Evolutionary conservation across 805 yeast genomes (phyloP), one percentile per base, ranked within the genome.

Genomic region (Komagataella kurtzmanii): DNA sequence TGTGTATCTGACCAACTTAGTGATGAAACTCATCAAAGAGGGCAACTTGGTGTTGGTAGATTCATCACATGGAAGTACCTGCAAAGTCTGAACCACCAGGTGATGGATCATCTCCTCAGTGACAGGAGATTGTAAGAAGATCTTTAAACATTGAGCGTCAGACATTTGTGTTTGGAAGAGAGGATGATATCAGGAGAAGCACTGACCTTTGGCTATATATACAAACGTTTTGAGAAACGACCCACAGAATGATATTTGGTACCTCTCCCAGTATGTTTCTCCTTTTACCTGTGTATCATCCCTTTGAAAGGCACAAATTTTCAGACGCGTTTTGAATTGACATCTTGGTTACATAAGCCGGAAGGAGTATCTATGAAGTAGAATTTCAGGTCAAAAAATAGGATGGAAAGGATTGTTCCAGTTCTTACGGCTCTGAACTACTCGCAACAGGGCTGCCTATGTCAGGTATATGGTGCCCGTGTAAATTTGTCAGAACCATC

Each of bases 31-130:
- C 83, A 79, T 81, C 56, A 85, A 71, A 6, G 89, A 82, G 10
- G 91, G 90, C 51, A 78, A 69, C 50, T 70, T 74, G 57, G 68
- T 72, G 23, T 58, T 53, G 24, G n/a, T 65, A 49, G 62, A 59
- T 3, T 63, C 62, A 49, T 65, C 64, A 60, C 85, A 80, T 46
- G 87, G 87, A 48, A 84, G 65, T 47, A 84, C 85, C 62, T 79
- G 84, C 51, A 84, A 69, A 3, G 90, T 80, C 24, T 76, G 71
- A 48, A 77, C 80, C 52, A 85, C 88, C 54, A 84, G 63, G 61
- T 77, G 82, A 62, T 80, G 83, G 57, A 84, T 75, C 85, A 84
- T 83, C 57, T 83, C 88, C 59, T 81, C 85, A 10, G 86, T 76
- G 53, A 83, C 84, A 24, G 89, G 88, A 2, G 84, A 72, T 57